A percentile compares a stretch with the other conserved stretches of the same genome.
phyloP scores from a whole-genome alignment of 2,329 filamentous ascomycete species.

The Nemania sp. region DNA sequence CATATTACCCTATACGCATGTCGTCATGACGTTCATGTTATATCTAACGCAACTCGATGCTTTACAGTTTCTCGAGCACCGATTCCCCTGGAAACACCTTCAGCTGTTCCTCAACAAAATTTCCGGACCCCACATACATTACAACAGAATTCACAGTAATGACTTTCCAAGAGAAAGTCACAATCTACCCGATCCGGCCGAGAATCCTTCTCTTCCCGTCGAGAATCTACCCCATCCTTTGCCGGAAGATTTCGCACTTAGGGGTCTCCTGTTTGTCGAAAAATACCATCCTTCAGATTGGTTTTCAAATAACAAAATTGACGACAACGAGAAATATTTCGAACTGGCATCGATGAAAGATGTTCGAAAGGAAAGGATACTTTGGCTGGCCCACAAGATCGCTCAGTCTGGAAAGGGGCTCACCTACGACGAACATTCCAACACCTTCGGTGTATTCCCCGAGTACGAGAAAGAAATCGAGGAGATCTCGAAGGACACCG shows the following conservation, averaged over 20 bases:
- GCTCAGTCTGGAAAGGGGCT: conserved; percentile 51
- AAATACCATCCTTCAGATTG: conserved; percentile 62
- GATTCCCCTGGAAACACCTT: conserved; percentile 59
- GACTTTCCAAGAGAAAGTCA: conserved; percentile 54
- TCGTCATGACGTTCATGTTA: conserved; percentile 62
- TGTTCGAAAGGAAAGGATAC: conserved; percentile 61
- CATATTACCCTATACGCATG: conserved; percentile 65
- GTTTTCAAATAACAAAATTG: conserved; percentile 62
- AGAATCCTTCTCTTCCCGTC: conserved; percentile 51
- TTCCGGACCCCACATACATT: conserved; percentile 38
- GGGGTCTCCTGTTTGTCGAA: conserved; percentile 65
- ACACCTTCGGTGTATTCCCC: conserved; percentile 46
- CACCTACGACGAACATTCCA: conserved; percentile 45
- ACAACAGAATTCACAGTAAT: conserved; percentile 46
- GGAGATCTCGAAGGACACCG: conserved; percentile 24
- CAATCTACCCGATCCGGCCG: conserved; percentile 61
- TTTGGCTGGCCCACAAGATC: conserved; percentile 61
- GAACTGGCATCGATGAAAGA: conserved; percentile 63
- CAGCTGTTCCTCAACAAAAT: conserved; percentile 47
- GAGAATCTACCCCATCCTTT: conserved; percentile 57
- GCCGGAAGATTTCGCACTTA: conserved; percentile 70
- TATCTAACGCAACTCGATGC: conserved; percentile 49
- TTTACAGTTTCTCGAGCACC: conserved; percentile 49
- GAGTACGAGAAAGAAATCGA: conserved; percentile 46
- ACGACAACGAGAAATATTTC: conserved; percentile 70